A percentile compares a stretch with the other conserved stretches of the same genome.
Conservation (phyloP, 495 filamentous ascomycete species). For the Penicillium canariense region DNA sequence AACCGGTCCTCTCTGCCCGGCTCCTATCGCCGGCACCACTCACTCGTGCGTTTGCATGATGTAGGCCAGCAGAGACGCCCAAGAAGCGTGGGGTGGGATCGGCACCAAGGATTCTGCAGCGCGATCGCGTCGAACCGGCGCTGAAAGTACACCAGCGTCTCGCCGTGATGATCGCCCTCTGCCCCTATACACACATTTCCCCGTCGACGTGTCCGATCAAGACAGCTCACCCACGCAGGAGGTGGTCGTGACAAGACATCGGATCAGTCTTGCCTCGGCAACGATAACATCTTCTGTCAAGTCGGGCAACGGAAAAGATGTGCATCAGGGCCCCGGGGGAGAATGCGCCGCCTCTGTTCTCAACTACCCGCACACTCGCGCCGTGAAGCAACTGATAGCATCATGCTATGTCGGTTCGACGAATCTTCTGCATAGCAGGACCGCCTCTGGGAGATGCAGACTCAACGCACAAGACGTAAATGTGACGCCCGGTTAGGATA, state of each 20-base stretch:
- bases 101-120: not conserved
- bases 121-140: not conserved
- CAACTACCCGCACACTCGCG: too few species aligned
- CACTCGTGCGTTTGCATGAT: not conserved
- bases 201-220: too few species aligned
- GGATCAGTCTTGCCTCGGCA: too few species aligned
- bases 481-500: not conserved
- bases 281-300: not conserved
- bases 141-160: not conserved
- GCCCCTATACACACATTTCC: too few species aligned
- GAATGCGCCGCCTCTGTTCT: too few species aligned
- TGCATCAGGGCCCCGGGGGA: too few species aligned
- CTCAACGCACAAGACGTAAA: not conserved
- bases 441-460: not conserved
- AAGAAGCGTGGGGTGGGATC: not conserved
- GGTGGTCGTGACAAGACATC: too few species aligned
- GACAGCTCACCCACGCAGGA: too few species aligned
- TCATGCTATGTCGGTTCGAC: not conserved
- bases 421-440: not conserved
- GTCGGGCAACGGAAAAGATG: not conserved
- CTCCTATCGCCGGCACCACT: not conserved
- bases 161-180: not conserved
- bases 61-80: not conserved
- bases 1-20: not conserved
- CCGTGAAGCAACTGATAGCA: too few species aligned